Evolutionary conservation across 345 rosid genomes (phyloP), one percentile per base, ranked within the genome.

Genomic region (Euphorbia lathyris): DNA sequence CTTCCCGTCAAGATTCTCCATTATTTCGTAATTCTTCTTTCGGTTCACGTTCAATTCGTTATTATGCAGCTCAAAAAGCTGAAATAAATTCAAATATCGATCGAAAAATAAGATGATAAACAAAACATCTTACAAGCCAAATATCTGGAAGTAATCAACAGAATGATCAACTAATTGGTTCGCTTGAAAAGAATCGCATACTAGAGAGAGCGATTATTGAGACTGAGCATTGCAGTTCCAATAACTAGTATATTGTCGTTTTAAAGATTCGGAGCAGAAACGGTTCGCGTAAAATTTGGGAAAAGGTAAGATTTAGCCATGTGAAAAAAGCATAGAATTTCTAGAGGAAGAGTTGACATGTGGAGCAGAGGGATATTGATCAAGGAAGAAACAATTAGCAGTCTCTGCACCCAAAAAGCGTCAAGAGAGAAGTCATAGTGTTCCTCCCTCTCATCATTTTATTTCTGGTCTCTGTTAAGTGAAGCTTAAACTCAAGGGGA

Each of bases 161-260:
- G 94, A 90, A 19, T 65, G 84, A 80, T 92, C 96, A 43, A 87
- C 79, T 11, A 97, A 96, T 82, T 92, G 99, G 73, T 92, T 85
- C 69, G 85, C 79, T 25, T 86, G 79, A 75, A 97, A 95, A 0
- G 86, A 83, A 16, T 85, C 66, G 69, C 99, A 95, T 29, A 80
- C 83, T 72, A 95, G 79, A 76, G 88, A 90, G 58, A 87, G 90
- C 50, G 71, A 8, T 32, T 71, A 48, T 9, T 66, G 78, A 26
- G 89, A 72, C 0, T 52, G 57, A 42, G 79, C 78, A 25, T 75
- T 77, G 69, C 99, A 95, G 68, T 79, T 92, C 99, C 99, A 95
- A 80, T 98, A 95, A 25, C 65, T 67, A 59, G 69, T 20, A 60
- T n/a, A 36, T 65, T 30, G 47, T 59, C n/a, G 51, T 69, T 74